These are phyloP conservation scores for Lipomyces sp. DNA, from an alignment of 805 yeast species.

Conservation along the genomic window DNA sequence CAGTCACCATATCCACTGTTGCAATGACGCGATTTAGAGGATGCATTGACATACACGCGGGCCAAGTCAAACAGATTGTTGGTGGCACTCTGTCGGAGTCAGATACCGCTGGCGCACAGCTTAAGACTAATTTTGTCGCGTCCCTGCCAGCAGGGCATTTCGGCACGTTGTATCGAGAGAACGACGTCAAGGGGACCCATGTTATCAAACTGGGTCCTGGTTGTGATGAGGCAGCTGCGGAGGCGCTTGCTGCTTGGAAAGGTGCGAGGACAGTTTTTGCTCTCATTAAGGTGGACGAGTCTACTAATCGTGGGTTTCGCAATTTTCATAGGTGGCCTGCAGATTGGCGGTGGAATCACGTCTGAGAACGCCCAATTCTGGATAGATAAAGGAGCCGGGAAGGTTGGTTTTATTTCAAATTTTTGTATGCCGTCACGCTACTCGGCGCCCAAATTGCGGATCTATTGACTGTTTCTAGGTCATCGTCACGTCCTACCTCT, in stretches of 20 bases:
- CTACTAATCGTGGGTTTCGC: not conserved
- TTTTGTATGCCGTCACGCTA: too few species aligned
- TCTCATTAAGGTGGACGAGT: not conserved
- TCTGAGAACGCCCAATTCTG: conserved; percentile 69
- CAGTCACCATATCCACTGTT: too few species aligned
- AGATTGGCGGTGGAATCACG: conserved; percentile 92
- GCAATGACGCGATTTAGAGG: conserved; percentile 66
- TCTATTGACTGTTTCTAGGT: too few species aligned
- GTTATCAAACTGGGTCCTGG: conserved; percentile 86
- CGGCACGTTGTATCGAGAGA: conserved; percentile 61
- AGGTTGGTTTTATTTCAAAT: conserved; percentile 38
- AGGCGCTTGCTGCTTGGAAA: conserved; percentile 77
- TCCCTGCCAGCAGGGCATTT: conserved; percentile 69
- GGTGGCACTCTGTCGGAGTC: conserved; percentile 78
- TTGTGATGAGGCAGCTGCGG: conserved; percentile 78
- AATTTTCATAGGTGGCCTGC: conserved; percentile 45
- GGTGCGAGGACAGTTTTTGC: too few species aligned
- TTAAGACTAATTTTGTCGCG: conserved; percentile 76
- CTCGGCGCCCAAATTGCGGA: too few species aligned
- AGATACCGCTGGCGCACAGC: conserved; percentile 43
- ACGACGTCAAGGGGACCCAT: conserved; percentile 73
- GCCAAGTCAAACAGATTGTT: conserved; percentile 94
- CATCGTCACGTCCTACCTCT: conserved; percentile 88
- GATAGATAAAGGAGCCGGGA: conserved; percentile 76
- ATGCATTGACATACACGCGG: conserved; percentile 92